phyloP scores from a whole-genome alignment of 176 grass and related monocot species.

The Carex kokanica region DNA sequence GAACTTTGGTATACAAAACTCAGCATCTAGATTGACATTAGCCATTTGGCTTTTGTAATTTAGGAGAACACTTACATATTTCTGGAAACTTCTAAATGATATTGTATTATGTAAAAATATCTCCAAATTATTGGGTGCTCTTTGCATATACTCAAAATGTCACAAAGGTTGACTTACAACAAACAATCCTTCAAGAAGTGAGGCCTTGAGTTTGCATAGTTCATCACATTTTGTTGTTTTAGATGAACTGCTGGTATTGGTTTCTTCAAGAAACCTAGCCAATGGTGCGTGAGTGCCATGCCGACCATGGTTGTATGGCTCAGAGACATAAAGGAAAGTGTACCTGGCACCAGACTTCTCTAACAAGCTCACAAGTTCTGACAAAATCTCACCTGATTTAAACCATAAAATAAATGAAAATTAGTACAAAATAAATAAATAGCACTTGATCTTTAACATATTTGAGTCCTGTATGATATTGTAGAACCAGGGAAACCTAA shows the following conservation, averaged over 20 bases:
- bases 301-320: constrained; percentile 45
- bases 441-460: not conserved
- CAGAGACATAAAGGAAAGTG: constrained; percentile 76
- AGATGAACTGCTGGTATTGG: constrained; percentile 38
- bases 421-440: not conserved
- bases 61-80: not conserved
- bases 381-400: constrained; percentile 68
- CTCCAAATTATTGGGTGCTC: not conserved
- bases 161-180: constrained; percentile 57
- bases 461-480: not conserved
- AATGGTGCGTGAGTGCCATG: constrained; percentile 33
- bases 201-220: constrained; percentile 69
- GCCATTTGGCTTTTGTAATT: not conserved
- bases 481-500: not conserved
- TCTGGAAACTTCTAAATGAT: not conserved
- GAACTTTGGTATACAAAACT: not conserved
- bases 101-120: not conserved
- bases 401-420: not conserved
- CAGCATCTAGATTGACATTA: not conserved
- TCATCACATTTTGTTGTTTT: constrained; percentile 56
- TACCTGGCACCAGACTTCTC: constrained; percentile 54
- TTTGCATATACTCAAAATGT: not conserved
- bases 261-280: constrained; percentile 69
- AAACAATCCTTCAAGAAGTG: constrained; percentile 85
- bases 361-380: constrained; percentile 45